Percentiles rank a stretch among this genome's conserved stretches.
Evolutionary conservation across 257 asterid genomes (phyloP).

Genomic region (Solanum clarkiae): DNA sequence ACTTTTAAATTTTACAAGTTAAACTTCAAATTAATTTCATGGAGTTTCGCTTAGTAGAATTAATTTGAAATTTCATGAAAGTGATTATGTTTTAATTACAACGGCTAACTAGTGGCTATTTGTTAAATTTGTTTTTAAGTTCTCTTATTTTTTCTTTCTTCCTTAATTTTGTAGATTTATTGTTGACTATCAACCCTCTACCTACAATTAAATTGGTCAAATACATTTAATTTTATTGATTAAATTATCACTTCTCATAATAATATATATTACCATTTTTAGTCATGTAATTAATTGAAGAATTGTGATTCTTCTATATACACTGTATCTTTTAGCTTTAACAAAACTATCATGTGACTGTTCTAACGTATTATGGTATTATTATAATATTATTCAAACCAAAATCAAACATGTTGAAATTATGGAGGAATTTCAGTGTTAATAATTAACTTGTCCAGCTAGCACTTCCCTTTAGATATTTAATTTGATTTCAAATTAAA

Average conservation of each 20-base stretch:
- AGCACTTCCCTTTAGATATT: neutral
- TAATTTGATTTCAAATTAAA: neutral
- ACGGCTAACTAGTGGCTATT: neutral
- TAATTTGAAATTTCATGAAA: neutral
- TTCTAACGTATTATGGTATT: neutral
- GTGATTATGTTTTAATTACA: neutral
- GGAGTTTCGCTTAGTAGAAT: neutral
- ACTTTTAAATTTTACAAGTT: neutral
- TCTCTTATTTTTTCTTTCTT: neutral
- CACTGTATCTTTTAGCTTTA: neutral
- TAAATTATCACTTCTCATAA: neutral
- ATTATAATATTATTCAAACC: neutral
- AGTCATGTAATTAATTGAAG: neutral
- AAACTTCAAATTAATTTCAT: accelerated
- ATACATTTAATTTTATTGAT: neutral
- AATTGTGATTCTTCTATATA: neutral
- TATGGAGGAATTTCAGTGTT: neutral
- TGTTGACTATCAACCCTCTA: neutral
- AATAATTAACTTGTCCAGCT: neutral
- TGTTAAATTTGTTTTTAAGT: neutral
- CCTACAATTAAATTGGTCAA: neutral
- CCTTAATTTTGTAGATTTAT: neutral
- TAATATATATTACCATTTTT: neutral
- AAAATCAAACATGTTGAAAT: neutral
- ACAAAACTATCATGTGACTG: neutral